These are phyloP conservation scores for Sporothrix dimorphospora DNA, from an alignment of 2,329 filamentous ascomycete species.

Conservation along the genomic window DNA sequence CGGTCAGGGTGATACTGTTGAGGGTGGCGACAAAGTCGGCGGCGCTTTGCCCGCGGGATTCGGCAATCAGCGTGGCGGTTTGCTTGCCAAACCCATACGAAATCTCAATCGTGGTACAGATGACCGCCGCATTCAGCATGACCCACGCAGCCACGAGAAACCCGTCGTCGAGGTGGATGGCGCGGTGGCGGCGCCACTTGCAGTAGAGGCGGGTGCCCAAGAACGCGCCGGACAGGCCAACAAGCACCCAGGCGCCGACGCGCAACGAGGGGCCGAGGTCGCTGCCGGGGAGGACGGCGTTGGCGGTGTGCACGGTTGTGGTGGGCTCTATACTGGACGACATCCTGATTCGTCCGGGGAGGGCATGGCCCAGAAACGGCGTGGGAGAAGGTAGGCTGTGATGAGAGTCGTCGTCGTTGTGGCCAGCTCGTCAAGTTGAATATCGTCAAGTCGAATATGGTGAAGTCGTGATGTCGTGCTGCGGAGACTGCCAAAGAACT, in stretches of 20 bases:
- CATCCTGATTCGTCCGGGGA: neutral
- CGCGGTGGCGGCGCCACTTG: conserved; percentile 36
- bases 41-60: neutral
- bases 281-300: neutral
- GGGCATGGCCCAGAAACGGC: neutral
- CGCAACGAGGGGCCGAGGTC: neutral
- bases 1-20: conserved; percentile 29
- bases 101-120: neutral
- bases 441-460: neutral
- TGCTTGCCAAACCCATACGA: neutral
- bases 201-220: conserved; percentile 38
- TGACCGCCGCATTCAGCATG: neutral
- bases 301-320: neutral
- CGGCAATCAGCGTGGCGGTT: neutral
- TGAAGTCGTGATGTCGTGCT: conserved; percentile 27
- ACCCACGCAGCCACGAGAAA: conserved; percentile 37
- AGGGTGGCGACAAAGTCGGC: neutral
- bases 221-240: neutral
- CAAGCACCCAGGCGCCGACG: neutral
- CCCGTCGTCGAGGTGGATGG: conserved; percentile 37
- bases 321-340: neutral
- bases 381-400: neutral
- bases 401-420: neutral
- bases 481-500: neutral
- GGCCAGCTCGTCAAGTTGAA: neutral